Percentiles rank a stretch among this genome's conserved stretches.
Evolutionary conservation across 75 land plant species (phyloP).

Genomic region (Pinus albicaulis): DNA sequence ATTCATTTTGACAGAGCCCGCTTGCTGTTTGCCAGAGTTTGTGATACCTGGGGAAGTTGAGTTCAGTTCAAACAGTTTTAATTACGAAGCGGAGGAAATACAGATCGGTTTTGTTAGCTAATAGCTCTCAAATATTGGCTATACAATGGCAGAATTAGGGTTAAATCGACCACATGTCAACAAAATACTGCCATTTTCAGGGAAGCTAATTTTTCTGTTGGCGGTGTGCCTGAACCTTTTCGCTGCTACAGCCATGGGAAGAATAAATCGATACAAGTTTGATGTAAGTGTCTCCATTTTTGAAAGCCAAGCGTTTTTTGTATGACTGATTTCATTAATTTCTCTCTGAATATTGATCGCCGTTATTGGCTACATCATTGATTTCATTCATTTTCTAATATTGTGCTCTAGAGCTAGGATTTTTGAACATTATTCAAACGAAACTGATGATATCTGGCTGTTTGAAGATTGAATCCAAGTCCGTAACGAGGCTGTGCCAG

Average conservation of each 20-base stretch:
- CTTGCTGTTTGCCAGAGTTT: not conserved
- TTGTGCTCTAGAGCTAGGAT: too few species aligned
- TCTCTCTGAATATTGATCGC: not conserved
- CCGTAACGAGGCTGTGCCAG: not conserved
- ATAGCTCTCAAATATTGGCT: not conserved
- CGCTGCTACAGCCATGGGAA: not conserved
- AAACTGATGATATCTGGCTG: not conserved
- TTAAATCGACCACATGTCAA: not conserved
- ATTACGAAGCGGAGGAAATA: too few species aligned
- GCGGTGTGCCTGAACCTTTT: not conserved
- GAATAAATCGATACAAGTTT: not conserved
- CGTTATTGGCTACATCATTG: not conserved
- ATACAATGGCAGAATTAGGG: not conserved
- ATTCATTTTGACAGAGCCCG: too few species aligned
- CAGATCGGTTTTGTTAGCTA: not conserved
- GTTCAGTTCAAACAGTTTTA: not conserved
- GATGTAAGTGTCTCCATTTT: not conserved
- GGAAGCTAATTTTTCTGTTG: not conserved
- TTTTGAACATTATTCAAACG: too few species aligned
- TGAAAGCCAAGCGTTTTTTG: not conserved
- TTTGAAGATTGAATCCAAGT: not conserved
- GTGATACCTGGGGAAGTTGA: not conserved
- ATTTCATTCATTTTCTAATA: not conserved
- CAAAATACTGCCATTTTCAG: not conserved
- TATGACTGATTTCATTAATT: too few species aligned